These are phyloP conservation scores for Neonectria punicea DNA, from an alignment of 2,329 filamentous ascomycete species.

Conservation along the genomic window DNA sequence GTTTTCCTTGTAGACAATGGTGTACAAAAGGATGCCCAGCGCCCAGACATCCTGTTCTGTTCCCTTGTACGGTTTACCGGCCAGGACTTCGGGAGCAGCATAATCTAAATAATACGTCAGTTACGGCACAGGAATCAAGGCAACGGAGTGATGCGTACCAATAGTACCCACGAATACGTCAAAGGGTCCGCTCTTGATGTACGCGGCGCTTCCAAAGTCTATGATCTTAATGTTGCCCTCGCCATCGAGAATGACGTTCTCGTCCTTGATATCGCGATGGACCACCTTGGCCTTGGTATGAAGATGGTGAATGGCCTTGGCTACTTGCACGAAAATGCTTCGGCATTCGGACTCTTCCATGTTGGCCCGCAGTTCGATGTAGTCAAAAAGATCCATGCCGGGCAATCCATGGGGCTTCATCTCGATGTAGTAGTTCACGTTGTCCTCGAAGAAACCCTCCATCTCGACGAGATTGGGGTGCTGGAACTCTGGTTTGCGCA, in stretches of 20 bases:
- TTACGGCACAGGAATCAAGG: constrained; percentile 10
- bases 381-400: constrained; percentile 98
- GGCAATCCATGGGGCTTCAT: constrained; percentile 96
- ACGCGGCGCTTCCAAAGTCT: constrained; percentile 97
- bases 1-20: constrained; percentile 99
- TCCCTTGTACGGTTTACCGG: constrained; percentile 89
- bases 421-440: constrained; percentile 97
- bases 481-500: constrained; percentile 76
- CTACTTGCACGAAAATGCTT: constrained; percentile 95
- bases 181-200: constrained; percentile 98
- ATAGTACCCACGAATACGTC: constrained; percentile 99
- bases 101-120: constrained; percentile 74
- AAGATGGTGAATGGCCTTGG: constrained; percentile 87
- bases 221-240: constrained; percentile 97
- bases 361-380: constrained; percentile 94
- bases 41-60: constrained; percentile 99
- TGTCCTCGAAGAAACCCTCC: constrained; percentile 80
- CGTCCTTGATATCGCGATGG: constrained; percentile 98
- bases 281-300: constrained; percentile 92
- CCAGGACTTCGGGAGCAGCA: constrained; percentile 96
- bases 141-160: constrained; percentile 66
- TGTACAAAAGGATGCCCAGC: constrained; percentile 95
- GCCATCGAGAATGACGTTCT: constrained; percentile 96
- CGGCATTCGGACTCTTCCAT: constrained; percentile 96
- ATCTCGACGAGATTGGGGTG: constrained; percentile 79